These are phyloP conservation scores for Cladosporium halotolerans DNA, from an alignment of 2,329 filamentous ascomycete genomes.

Conservation along the genomic window DNA sequence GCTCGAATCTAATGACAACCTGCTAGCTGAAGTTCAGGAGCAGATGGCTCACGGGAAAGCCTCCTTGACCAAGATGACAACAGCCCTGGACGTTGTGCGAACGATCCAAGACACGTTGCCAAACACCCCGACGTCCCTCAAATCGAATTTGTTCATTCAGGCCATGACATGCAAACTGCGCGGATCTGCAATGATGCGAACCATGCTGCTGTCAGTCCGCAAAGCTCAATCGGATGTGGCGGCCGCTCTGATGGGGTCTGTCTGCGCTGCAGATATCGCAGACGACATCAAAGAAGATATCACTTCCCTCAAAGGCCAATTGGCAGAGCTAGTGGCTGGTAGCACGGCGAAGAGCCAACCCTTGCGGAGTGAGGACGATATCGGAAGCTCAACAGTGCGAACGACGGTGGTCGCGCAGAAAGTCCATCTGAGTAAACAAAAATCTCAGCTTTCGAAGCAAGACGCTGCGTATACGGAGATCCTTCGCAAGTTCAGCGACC, in stretches of 20 bases:
- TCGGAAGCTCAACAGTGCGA: constrained; percentile 61
- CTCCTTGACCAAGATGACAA: constrained; percentile 37
- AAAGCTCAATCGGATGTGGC: constrained; percentile 53
- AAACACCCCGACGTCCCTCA: constrained; percentile 30
- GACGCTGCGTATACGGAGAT: constrained; percentile 65
- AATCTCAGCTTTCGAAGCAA: constrained; percentile 61
- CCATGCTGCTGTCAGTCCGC: constrained; percentile 53
- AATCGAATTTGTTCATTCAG: constrained; percentile 53
- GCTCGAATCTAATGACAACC: constrained; percentile 54
- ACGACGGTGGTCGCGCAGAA: constrained; percentile 77
- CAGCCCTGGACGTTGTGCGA: constrained; percentile 31
- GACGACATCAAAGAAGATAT: constrained; percentile 6
- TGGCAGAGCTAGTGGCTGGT: constrained; percentile 20
- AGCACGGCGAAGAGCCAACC: constrained; percentile 20
- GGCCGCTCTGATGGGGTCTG: constrained; percentile 32
- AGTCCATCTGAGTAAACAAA: constrained; percentile 71
- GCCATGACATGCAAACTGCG: constrained; percentile 53
- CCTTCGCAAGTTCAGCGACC: constrained; percentile 51
- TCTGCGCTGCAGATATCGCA: constrained; percentile 4
- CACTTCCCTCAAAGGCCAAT: constrained; percentile 9
- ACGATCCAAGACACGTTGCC: constrained; percentile 34
- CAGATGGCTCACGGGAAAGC: constrained; percentile 32
- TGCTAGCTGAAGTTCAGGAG: constrained; percentile 42
- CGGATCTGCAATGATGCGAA: constrained; percentile 46
- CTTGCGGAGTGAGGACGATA: constrained; percentile 69